Evolutionary conservation across 2,329 filamentous ascomycete species (phyloP), one percentile per base, ranked within the genome.

Genomic region (Triangularia verruculosa): DNA sequence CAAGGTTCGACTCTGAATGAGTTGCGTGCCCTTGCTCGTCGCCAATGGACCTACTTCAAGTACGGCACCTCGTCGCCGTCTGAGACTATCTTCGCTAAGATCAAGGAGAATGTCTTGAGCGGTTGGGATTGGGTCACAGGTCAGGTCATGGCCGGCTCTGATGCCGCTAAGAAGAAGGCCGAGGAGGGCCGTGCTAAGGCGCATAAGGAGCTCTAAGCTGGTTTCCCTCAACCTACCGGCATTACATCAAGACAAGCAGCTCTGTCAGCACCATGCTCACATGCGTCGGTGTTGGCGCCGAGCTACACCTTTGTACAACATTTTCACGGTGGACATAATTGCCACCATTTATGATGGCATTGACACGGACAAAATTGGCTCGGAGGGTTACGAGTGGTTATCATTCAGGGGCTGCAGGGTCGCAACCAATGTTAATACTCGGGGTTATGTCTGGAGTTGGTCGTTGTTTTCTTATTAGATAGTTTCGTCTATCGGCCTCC

Each of bases 1-100:
- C 89, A 92, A 74, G 88, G 88, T 5, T 87, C 86, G 17, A 89
- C 80, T 63, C 70, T 87, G 62, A 89, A 93, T 64, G 83, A 92
- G 72, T 80, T 94, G 20, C 85, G 86, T 65, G 89, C 89, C 8
- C 80, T 86, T 64, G 91, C 89, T 15, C 87, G 89, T 69, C 88
- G 88, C 74, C 89, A 93, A 70, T 83, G 86, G 22, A 90, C 88
- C 22, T 93, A 89, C 75, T 94, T 92, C 80, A 85, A 84, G 71
- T 91, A 93, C 71, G 91, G 91, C 59, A 91, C 89, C 4, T 85
- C 82, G 8, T 83, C 83, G 27, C 89, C 91, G 13, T 78, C 83
- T 58, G 86, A 81, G 59, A 90, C 89, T 6, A 76, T 92, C 56
- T 84, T 87, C 67, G 88, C 87, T 72, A 89, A 89, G 75, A 70